Conservation (phyloP, 768 basidiomycete species). For the Tylopilus subfusipes region DNA sequence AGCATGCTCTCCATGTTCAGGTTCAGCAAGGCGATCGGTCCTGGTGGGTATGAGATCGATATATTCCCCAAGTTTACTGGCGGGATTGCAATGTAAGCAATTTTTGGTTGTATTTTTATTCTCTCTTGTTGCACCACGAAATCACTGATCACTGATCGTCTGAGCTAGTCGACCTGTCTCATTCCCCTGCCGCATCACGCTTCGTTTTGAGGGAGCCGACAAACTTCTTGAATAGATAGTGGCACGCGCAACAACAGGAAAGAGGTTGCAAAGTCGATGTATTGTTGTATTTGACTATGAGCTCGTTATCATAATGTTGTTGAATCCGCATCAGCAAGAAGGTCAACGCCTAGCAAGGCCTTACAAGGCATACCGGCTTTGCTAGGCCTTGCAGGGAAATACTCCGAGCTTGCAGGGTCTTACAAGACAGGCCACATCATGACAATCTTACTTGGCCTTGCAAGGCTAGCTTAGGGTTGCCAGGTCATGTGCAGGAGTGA, state of each 20-base stretch:
- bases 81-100: slow-evolving; percentile 15
- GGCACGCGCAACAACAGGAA: background rate
- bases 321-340: too few relatives aligned
- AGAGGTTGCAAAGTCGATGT: background rate
- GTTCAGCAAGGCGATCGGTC: slow-evolving; percentile 21
- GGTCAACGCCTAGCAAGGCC: too few relatives aligned
- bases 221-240: background rate
- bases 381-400: too few relatives aligned
- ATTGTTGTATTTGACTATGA: too few relatives aligned
- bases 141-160: background rate
- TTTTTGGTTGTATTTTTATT: too few relatives aligned
- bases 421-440: too few relatives aligned
- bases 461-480: too few relatives aligned
- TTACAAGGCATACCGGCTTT: too few relatives aligned
- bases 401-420: too few relatives aligned
- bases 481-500: too few relatives aligned
- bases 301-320: too few relatives aligned
- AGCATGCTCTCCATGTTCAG: slow-evolving; percentile 18
- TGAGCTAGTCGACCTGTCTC: slow-evolving; percentile 11
- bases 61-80: slow-evolving; percentile 18
- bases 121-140: background rate
- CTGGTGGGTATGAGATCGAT: slow-evolving; percentile 21
- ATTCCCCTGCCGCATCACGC: slow-evolving; percentile 19
- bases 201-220: slow-evolving; percentile 11
- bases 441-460: too few relatives aligned